These are phyloP conservation scores for Penicillium samsonianum DNA, from an alignment of 495 filamentous ascomycete genomes.

Conservation along the genomic window DNA sequence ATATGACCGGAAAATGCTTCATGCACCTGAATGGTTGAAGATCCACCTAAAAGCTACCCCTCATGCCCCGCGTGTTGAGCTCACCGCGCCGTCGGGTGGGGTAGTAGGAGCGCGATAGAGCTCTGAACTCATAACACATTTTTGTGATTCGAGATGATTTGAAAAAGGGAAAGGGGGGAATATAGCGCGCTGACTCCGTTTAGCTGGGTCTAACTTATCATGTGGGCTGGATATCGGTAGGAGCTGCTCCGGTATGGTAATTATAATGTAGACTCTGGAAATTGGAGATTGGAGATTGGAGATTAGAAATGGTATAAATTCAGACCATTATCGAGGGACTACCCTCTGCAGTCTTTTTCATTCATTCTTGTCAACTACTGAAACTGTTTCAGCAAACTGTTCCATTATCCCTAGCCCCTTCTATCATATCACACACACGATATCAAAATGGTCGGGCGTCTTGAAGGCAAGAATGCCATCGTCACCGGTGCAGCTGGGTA, in stretches of 20 bases:
- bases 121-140: not conserved
- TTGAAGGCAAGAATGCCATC: conserved; percentile 14
- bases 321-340: not conserved
- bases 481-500: conserved; percentile 13
- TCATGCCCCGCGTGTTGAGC: not conserved
- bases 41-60: conserved; percentile 8
- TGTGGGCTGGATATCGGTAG: not conserved
- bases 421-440: not conserved
- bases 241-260: no score
- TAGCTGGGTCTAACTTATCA: not conserved
- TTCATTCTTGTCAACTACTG: not conserved
- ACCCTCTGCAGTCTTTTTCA: not conserved
- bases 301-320: not conserved
- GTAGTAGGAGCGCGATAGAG: conserved; percentile 10
- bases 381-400: not conserved
- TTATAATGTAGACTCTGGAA: not conserved
- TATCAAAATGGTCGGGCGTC: conserved; percentile 12
- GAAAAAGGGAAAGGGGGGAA: not conserved
- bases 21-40: not conserved
- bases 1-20: not conserved
- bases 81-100: not conserved
- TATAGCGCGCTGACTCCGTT: not conserved
- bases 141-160: not conserved
- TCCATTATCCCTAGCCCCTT: not conserved
- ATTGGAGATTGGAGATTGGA: not conserved